Evolutionary conservation across 805 yeast genomes (phyloP), one percentile per base, ranked within the genome.

Genomic region (Priceomyces haplophilus): DNA sequence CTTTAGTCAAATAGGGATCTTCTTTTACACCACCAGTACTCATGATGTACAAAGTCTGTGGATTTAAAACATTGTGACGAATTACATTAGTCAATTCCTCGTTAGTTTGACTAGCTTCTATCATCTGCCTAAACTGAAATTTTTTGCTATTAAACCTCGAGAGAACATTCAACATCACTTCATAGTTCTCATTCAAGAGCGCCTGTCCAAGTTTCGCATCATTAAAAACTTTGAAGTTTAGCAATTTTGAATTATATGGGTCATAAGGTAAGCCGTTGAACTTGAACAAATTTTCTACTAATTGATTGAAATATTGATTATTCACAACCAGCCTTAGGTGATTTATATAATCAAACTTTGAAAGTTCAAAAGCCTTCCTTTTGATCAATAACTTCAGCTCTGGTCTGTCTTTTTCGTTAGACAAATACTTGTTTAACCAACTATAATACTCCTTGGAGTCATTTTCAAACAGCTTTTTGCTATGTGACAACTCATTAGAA

Each of bases 331-430:
- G 51, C 25, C 62, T 67, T 38, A 76, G 52, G 32, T 63, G 66
- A 47, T 69, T 71, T 51, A 69, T 60, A 53, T 76, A 76, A 40
- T 74, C 77, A 41, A 72, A 65, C 43, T 76, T 69, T 10, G 67
- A 60, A 1, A 72, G 50, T 44, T 75, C 79, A 50, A 70, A 75
- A 0, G 48, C 47, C 40, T 70, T 62, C 21, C 70, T 51, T 46
- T 68, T 67, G 17, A 45, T 41, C 15, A 72, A 48, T 17, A 65
- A 52, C 46, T 65, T 66, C 64, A 64, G 64, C 38, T 65, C 71
- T 0, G 75, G 72, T 40, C 73, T 53, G 29, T 67, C 75, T 46
- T 67, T 70, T 41, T 69, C 75, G 46, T 69, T 67, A 3, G 73
- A 61, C 18, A 71, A 47, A 47, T 71, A 71, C 49, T 66, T 67